phyloP scores from a whole-genome alignment of 306 rosid species.

The Alnus rubra region DNA sequence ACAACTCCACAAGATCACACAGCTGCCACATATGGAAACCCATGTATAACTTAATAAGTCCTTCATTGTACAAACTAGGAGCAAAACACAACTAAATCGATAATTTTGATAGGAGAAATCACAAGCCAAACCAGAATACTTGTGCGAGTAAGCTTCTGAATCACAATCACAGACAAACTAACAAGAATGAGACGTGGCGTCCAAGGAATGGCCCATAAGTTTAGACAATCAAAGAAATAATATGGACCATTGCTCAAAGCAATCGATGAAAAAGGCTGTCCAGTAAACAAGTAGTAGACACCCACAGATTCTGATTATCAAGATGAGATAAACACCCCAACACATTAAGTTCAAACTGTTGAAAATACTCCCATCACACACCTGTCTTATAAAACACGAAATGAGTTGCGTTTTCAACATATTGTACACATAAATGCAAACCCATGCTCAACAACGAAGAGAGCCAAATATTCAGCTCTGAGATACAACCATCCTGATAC shows the following conservation, averaged over 20 bases:
- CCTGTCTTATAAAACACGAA: conserved; percentile 19
- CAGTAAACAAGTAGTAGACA: conserved; percentile 5
- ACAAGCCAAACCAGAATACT: conserved; percentile 15
- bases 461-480: conserved; percentile 17
- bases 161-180: not conserved
- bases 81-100: not conserved
- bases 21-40: not conserved
- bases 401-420: conserved; percentile 7
- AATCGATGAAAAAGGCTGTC: conserved; percentile 21
- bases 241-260: not conserved
- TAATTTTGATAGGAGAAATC: not conserved
- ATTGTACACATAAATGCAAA: conserved; percentile 20
- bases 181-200: not conserved
- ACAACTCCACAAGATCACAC: conserved; percentile 16
- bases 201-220: not conserved
- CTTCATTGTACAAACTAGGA: not conserved
- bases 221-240: not conserved
- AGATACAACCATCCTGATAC: conserved; percentile 34
- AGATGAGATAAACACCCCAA: conserved; percentile 3
- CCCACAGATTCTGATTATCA: not conserved
- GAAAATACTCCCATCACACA: conserved; percentile 3
- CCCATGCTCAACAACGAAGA: conserved; percentile 17
- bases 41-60: not conserved
- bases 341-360: not conserved
- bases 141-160: not conserved